Evolutionary conservation across 169 alveolate genomes (phyloP).

Genomic region (Amoebophrya sp.): DNA sequence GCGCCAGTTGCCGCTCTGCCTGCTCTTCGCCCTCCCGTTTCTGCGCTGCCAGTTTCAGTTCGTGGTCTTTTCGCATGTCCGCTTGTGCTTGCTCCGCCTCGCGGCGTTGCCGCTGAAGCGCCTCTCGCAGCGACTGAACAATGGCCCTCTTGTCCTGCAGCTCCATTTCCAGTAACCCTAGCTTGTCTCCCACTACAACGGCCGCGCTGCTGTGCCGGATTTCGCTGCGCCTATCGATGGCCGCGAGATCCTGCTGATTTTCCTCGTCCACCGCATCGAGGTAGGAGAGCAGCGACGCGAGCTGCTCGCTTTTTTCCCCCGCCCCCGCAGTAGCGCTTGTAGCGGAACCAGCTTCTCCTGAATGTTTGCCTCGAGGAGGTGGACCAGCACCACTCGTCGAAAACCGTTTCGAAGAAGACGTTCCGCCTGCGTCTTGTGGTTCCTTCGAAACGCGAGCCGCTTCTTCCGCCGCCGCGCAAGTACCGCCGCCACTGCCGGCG

Average conservation of each 20-base stretch:
- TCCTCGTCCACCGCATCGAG: not conserved
- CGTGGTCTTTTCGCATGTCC: no score
- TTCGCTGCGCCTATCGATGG: not conserved
- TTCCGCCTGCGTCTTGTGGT: no score
- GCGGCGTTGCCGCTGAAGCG: not conserved
- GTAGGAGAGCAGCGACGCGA: not conserved
- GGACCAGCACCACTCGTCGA: no score
- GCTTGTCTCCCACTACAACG: not conserved
- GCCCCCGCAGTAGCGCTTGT: no score
- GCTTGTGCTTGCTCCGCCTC: not conserved
- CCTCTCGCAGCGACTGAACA: not conserved
- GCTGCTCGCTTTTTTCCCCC: no score
- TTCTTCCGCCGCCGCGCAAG: no score
- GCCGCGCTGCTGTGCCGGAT: no score
- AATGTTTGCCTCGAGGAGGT: no score
- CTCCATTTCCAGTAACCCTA: not conserved
- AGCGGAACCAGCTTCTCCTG: no score
- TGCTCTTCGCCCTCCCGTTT: not conserved
- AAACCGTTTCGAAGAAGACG: no score
- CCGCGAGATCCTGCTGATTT: not conserved
- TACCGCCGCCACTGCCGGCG: no score
- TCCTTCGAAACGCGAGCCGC: no score
- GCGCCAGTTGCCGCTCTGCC: not conserved
- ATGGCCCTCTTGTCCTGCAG: not conserved
- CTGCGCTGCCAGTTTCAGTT: not conserved